Base-by-base conservation (phyloP, 2,329 filamentous ascomycete genomes). In the Aotearoamyces nothofagi region DNA sequence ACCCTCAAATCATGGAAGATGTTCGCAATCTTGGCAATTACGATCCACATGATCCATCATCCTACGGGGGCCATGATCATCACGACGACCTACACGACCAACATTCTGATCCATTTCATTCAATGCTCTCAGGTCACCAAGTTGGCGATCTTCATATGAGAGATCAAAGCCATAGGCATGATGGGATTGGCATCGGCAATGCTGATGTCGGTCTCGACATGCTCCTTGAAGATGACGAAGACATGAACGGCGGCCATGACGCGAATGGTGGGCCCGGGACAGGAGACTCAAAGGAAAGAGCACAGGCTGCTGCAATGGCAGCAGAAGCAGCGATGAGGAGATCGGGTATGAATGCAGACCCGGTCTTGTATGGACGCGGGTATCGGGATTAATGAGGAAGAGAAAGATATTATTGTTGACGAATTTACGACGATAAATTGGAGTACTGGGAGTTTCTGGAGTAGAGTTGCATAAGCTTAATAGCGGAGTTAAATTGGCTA, bases 1-100 rank as follows among this genome's bases (percentile, higher is more conserved):
- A 76, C 34, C 69, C 69, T 3, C 67, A 69, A 20, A 68, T 75
- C 26, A 72, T 73, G 58, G 56, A 61, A 38, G 59, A 62, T 37
- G 50, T 63, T 15, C 53, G 59, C 24, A 47, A 56, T 17, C 45
- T 61, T 3, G 39, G 39, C 3, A 27, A 27, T 5, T 42, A 40
- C 17, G 37, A 41, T 24, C 17, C 32, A 3, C 31, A 32, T n/a
- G n/a, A n/a, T n/a, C n/a, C n/a, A n/a, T n/a, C n/a, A n/a, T n/a
- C n/a, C n/a, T n/a, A n/a, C 8, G 12, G 29, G 9, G 28, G 33
- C n/a, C 30, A 36, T 17, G 16, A 25, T 15, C 29, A 35, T 22
- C 24, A 29, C 22, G 29, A 30, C 25, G 32, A 32, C 3, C 26
- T 33, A 22, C 30, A 29, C 9, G 30, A 33, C 15, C 24, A 33